A percentile compares a stretch with the other conserved stretches of the same genome.
phyloP scores from a whole-genome alignment of 2,329 filamentous ascomycete species.

The Cryoendolithus antarcticus region DNA sequence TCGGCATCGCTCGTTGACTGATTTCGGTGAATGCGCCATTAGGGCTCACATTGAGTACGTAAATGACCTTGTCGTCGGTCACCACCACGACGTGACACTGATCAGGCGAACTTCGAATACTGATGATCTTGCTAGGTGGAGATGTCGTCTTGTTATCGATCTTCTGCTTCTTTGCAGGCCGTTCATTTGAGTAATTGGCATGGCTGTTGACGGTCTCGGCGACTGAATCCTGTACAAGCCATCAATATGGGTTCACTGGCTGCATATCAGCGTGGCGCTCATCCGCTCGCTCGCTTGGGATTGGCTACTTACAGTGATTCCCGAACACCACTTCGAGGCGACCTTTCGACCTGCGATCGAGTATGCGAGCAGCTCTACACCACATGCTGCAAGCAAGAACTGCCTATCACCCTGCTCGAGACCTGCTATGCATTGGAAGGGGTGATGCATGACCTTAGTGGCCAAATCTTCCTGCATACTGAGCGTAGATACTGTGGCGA shows the following conservation, averaged over 20 bases:
- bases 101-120: constrained; percentile 51
- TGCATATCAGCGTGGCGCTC: constrained; percentile 17
- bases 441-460: constrained; percentile 21
- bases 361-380: constrained; percentile 59
- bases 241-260: constrained; percentile 6
- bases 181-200: constrained; percentile 10
- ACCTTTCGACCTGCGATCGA: constrained; percentile 44
- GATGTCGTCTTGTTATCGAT: constrained; percentile 5
- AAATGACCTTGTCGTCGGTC: constrained; percentile 83
- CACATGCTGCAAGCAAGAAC: constrained; percentile 61
- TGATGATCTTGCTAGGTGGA: constrained; percentile 49
- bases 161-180: constrained; percentile 22
- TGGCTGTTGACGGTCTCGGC: constrained; percentile 2
- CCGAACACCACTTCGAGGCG: constrained; percentile 48
- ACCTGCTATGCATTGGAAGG: constrained; percentile 29
- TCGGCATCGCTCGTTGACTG: constrained; percentile 76
- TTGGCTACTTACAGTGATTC: constrained; percentile 12
- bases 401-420: constrained; percentile 19
- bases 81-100: constrained; percentile 61
- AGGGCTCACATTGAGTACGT: constrained; percentile 60
- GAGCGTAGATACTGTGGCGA: too few relatives aligned
- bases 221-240: neutral
- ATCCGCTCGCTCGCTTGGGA: too few relatives aligned
- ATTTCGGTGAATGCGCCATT: constrained; percentile 51
- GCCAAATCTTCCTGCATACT: too few relatives aligned